phyloP scores from a whole-genome alignment of 768 basidiomycete species.

The Leccinellum rugosiceps region DNA sequence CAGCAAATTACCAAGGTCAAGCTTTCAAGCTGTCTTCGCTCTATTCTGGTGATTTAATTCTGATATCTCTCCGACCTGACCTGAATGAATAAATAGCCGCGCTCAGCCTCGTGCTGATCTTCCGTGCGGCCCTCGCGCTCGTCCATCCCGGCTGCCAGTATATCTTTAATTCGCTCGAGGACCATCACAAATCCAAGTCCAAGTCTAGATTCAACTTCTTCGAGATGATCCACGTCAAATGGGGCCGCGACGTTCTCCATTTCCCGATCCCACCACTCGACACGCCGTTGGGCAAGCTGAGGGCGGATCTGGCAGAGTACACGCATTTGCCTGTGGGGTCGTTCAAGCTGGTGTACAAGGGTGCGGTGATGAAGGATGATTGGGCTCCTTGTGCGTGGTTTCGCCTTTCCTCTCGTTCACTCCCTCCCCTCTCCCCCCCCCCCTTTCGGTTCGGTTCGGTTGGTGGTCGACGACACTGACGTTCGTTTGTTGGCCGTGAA shows the following conservation, averaged over 20 bases:
- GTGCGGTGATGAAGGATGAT: slow-evolving; percentile 89
- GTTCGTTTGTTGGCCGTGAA: neutral
- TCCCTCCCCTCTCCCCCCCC: too few relatives aligned
- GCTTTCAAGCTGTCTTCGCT: slow-evolving; percentile 29
- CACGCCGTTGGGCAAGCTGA: slow-evolving; percentile 56
- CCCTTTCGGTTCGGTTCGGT: neutral
- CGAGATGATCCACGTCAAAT: slow-evolving; percentile 43
- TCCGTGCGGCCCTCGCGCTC: slow-evolving; percentile 26
- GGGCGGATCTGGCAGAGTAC: slow-evolving; percentile 62
- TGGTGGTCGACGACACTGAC: neutral
- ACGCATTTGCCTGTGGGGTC: slow-evolving; percentile 66
- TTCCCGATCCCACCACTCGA: slow-evolving; percentile 54
- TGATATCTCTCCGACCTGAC: neutral
- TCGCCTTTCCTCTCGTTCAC: neutral
- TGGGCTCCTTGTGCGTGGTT: slow-evolving; percentile 50
- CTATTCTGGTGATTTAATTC: slow-evolving; percentile 19
- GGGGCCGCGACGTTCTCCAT: slow-evolving; percentile 48
- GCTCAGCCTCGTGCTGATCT: slow-evolving; percentile 34
- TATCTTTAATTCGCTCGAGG: slow-evolving; percentile 10
- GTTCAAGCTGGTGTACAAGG: slow-evolving; percentile 88
- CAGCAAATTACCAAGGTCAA: neutral
- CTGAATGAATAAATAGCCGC: slow-evolving; percentile 8
- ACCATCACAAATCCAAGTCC: slow-evolving; percentile 8
- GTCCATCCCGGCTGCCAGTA: slow-evolving; percentile 7
- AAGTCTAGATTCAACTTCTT: neutral